Conservation (phyloP, 495 filamentous ascomycete species). For the Lophiotrema nucula region DNA sequence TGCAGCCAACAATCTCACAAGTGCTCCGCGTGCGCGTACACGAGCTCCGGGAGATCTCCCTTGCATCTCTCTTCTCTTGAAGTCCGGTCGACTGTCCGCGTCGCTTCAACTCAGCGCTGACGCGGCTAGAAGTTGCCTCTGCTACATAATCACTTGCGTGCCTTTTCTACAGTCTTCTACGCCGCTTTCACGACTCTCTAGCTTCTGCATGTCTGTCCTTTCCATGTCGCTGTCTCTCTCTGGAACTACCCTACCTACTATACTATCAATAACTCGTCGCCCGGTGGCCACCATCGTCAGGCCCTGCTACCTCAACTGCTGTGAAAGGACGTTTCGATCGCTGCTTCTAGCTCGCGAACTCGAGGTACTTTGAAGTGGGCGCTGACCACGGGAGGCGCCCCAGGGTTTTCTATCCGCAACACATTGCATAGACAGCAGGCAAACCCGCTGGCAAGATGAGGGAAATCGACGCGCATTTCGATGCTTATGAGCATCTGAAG, state of each 20-base stretch:
- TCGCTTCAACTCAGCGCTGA: conserved; percentile 25
- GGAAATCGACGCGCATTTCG: conserved; percentile 63
- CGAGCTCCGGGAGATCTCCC: too few species aligned
- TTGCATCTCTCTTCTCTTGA: too few species aligned
- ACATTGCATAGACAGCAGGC: neutral
- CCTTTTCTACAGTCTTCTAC: conserved; percentile 22
- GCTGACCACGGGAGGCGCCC: too few species aligned
- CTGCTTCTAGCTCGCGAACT: too few species aligned
- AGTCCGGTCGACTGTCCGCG: neutral
- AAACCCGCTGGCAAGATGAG: conserved; percentile 31
- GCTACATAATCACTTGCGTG: conserved; percentile 18
- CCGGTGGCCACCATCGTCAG: too few species aligned
- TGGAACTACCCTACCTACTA: neutral
- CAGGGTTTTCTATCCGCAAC: neutral
- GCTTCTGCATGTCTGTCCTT: neutral
- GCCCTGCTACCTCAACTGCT: too few species aligned
- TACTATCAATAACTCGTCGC: neutral
- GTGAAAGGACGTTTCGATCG: too few species aligned
- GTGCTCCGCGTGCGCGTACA: too few species aligned
- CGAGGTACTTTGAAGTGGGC: too few species aligned
- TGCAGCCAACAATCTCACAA: too few species aligned
- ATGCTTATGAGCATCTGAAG: conserved; percentile 75
- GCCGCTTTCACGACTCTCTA: conserved; percentile 8
- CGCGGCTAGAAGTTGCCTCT: conserved; percentile 31
- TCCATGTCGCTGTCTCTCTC: neutral